Conservation (phyloP, 176 grass and related monocot genomes). For the Canna indica region DNA sequence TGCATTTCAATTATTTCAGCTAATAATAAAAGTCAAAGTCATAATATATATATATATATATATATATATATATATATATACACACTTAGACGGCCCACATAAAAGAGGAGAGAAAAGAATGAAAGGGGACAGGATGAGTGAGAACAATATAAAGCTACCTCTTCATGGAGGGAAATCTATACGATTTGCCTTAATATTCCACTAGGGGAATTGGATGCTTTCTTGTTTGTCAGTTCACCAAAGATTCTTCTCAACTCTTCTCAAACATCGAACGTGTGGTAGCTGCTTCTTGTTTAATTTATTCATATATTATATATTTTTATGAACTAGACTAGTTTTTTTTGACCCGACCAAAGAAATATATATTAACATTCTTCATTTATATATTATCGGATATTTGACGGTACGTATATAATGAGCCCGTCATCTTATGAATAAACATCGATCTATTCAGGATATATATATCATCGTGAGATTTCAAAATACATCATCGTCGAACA, state of each 20-base stretch:
- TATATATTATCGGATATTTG: too few species aligned
- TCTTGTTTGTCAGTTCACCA: constrained; percentile 79
- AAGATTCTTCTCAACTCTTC: constrained; percentile 84
- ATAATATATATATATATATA: constrained; percentile 34
- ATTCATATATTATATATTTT: not conserved
- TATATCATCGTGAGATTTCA: too few species aligned
- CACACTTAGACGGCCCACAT: constrained; percentile 11
- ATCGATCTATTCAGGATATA: too few species aligned
- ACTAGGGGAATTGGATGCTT: constrained; percentile 79
- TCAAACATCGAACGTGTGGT: constrained; percentile 10
- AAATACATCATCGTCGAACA: too few species aligned
- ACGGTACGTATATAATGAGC: constrained; percentile 19
- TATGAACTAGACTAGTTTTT: too few species aligned
- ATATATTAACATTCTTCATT: too few species aligned
- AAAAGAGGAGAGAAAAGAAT: not conserved
- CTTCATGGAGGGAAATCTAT: constrained; percentile 4
- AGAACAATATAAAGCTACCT: constrained; percentile 39
- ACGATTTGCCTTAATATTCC: constrained; percentile 44
- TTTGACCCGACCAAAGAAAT: too few species aligned
- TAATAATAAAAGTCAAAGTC: constrained; percentile 35
- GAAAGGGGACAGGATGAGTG: constrained; percentile 45
- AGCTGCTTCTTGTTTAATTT: constrained; percentile 16
- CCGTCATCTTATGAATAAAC: constrained; percentile 1
- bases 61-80: too few species aligned
- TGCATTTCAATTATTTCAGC: too few species aligned